phyloP scores from a whole-genome alignment of 345 rosid species.

The Luvunga scandens region DNA sequence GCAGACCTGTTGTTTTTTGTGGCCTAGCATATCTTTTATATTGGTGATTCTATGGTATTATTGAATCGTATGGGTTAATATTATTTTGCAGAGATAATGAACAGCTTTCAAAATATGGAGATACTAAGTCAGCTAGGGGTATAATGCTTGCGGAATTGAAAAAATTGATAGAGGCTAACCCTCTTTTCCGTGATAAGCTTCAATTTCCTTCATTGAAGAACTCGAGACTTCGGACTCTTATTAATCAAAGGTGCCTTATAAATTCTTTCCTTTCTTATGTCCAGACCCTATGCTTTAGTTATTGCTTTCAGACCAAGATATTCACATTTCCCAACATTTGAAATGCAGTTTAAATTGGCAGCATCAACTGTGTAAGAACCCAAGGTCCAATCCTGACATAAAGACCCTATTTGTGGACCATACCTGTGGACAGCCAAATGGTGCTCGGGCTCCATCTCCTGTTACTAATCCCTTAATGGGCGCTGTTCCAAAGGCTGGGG shows the following conservation, averaged over 20 bases:
- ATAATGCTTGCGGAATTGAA: conserved; percentile 82
- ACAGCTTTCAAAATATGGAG: conserved; percentile 83
- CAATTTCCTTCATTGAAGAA: conserved; percentile 78
- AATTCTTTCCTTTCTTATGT: conserved; percentile 14
- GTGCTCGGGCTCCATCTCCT: conserved; percentile 72
- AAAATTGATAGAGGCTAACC: conserved; percentile 81
- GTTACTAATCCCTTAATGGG: conserved; percentile 75
- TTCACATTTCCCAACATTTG: conserved; percentile 13
- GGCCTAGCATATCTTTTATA: background rate
- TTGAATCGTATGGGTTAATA: background rate
- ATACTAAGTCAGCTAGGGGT: conserved; percentile 77
- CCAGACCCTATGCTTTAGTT: background rate
- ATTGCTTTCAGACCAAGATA: conserved; percentile 7
- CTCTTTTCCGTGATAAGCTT: conserved; percentile 87
- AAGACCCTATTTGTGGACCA: conserved; percentile 84
- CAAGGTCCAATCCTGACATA: conserved; percentile 77
- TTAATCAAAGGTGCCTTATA: conserved; percentile 67
- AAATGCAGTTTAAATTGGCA: conserved; percentile 82
- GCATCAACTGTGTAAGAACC: conserved; percentile 81
- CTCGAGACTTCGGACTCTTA: conserved; percentile 74
- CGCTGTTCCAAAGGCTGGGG: conserved; percentile 56
- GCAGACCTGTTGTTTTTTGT: conserved; percentile 9
- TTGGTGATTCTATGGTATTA: background rate
- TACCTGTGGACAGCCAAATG: conserved; percentile 70
- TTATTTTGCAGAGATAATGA: conserved; percentile 68